Percentiles rank a stretch among this genome's conserved stretches.
Evolutionary conservation across 2,329 filamentous ascomycete species (phyloP).

Genomic region (Thielaviopsis populi): DNA sequence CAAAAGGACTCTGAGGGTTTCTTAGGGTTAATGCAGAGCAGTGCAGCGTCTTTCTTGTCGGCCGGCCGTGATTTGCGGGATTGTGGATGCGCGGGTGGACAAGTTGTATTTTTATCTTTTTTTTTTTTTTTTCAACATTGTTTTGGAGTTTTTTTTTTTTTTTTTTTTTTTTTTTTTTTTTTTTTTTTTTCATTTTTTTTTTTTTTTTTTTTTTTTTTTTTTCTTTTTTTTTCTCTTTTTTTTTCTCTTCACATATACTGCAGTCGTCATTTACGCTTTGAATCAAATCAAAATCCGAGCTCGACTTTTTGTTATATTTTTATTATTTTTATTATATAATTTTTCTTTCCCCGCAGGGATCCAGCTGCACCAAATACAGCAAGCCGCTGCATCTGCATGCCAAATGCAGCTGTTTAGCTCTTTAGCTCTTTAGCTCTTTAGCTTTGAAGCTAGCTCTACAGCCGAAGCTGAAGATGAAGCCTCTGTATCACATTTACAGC

Average conservation of each 20-base stretch:
- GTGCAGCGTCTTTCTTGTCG: neutral
- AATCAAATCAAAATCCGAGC: neutral
- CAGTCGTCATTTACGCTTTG: neutral
- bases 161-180: neutral
- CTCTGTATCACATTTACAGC: too few species aligned
- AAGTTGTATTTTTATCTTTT: neutral
- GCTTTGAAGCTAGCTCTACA: too few species aligned
- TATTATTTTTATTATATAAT: too few species aligned
- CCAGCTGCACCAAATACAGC: too few species aligned
- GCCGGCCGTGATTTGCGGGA: neutral
- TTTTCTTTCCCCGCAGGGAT: too few species aligned
- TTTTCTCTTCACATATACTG: neutral
- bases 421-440: too few species aligned
- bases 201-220: too few species aligned
- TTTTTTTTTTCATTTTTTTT: neutral
- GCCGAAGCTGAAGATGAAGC: too few species aligned
- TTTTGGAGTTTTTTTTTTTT: neutral
- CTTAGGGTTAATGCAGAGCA: neutral
- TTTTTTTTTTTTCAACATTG: too few species aligned
- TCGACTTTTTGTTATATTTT: too few species aligned
- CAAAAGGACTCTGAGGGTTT: neutral
- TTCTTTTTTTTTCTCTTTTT: neutral
- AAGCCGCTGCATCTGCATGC: too few species aligned
- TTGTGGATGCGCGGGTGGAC: neutral
- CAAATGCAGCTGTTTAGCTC: too few species aligned